Conservation (phyloP, 208 protist species). For the Trypanosoma lewisi region DNA sequence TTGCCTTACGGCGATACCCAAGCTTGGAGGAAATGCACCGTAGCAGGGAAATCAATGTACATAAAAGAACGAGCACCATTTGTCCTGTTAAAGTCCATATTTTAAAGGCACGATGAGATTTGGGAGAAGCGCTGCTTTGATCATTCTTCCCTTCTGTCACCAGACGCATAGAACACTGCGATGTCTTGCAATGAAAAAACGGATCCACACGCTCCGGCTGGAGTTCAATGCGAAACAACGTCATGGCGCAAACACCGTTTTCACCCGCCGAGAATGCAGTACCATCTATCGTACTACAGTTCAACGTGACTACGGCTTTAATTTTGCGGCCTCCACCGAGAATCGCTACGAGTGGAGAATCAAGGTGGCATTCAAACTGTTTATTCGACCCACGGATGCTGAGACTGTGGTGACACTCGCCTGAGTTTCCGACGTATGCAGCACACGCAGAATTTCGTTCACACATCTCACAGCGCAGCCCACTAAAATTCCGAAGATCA, state of each 20-base stretch:
- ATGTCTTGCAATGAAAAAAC: conserved; percentile 72
- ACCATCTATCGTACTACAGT: conserved; percentile 59
- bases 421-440: conserved; percentile 19
- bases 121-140: conserved; percentile 5
- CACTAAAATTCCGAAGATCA: conserved; percentile 35
- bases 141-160: conserved; percentile 19
- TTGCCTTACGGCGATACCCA: conserved; percentile 31
- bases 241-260: conserved; percentile 48
- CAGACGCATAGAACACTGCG: conserved; percentile 48
- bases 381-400: conserved; percentile 62
- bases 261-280: conserved; percentile 32
- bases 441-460: conserved; percentile 45
- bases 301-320: conserved; percentile 50
- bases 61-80: conserved; percentile 50
- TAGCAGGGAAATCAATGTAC: conserved; percentile 43
- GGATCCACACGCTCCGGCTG: conserved; percentile 59
- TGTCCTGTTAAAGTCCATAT: conserved; percentile 32
- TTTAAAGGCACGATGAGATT: conserved; percentile 31
- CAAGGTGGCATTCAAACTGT: conserved; percentile 72
- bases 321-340: conserved; percentile 64
- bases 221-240: conserved; percentile 75
- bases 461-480: conserved; percentile 76
- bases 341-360: conserved; percentile 50
- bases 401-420: conserved; percentile 44
- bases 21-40: conserved; percentile 38